Base-by-base conservation (phyloP, 2,329 filamentous ascomycete species). In the Fusarium oxysporum region DNA sequence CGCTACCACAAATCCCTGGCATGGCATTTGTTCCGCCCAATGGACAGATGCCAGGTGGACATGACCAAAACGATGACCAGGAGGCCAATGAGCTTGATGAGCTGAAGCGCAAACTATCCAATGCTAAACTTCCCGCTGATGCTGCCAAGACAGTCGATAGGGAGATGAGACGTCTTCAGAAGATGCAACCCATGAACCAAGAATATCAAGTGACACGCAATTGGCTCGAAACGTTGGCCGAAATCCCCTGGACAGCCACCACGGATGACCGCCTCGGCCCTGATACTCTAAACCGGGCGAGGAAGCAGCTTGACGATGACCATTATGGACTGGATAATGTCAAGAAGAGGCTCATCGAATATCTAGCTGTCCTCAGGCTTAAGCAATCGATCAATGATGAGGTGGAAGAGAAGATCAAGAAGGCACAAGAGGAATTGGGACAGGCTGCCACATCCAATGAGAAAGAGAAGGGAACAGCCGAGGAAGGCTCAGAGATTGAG, bases 271-370 rank as follows among this genome's bases (percentile, higher is more conserved):
- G 94, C 37, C 89, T 99, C 6, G 94, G 95, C 12, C 88, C 90
- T 0, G 92, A 94, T 14, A 98, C 95, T 1, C 82, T 98, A 63
- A 87, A 89, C 65, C 89, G 88, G 75, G 96, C 96, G 11, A 91
- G 94, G 61, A 93, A 95, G 83, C 96, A 98, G 81, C 88, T 99
- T 10, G 95, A 99, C 78, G 92, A 97, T 72, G 96, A 99, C 79
- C 96, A 99, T 81, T 98, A 98, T 76, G 96, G 96, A 1, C 86
- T 99, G 19, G 95, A 98, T 70, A 97, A 96, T 82, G 96, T 99
- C 79, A 99, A 99, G 89, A 98, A 97, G 87, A 89, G 96, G 47
- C 83, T 99, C 28, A 88, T 99, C 9, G 97, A 98, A 81, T 99
- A 99, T 79, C 87, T 99, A 47, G 97, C 96, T 5, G 96, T 99